Conservation (phyloP, 331 rosid species). For the Dryas integrifolia region DNA sequence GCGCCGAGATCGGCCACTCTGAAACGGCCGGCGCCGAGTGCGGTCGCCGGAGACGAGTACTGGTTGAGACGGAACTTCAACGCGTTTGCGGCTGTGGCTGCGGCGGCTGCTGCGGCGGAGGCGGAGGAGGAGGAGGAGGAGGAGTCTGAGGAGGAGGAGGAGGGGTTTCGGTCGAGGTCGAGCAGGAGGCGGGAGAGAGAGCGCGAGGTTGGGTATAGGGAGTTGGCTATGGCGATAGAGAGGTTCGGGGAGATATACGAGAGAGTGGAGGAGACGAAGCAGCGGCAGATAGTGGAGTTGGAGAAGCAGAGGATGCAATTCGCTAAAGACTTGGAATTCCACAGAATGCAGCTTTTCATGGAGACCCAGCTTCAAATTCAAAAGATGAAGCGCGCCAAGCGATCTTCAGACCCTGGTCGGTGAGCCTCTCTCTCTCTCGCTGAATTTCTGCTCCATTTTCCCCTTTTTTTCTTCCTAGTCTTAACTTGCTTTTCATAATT, state of each 20-base stretch:
- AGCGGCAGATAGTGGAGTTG: constrained; percentile 60
- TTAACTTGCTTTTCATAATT: not conserved
- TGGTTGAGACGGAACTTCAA: constrained; percentile 40
- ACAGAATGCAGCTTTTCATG: constrained; percentile 59
- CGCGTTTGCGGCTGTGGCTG: constrained; percentile 41
- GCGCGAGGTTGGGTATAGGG: constrained; percentile 34
- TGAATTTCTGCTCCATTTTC: not conserved
- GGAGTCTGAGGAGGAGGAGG: constrained; percentile 35
- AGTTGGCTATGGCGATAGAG: constrained; percentile 49
- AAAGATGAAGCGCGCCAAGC: constrained; percentile 49
- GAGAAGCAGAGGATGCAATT: constrained; percentile 73
- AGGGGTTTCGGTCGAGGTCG: constrained; percentile 11
- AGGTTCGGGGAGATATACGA: constrained; percentile 51
- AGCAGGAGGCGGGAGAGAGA: constrained; percentile 30
- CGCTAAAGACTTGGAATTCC: constrained; percentile 63
- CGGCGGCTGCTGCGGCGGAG: constrained; percentile 36
- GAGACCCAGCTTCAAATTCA: constrained; percentile 65
- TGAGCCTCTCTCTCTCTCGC: constrained; percentile 24
- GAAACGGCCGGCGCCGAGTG: constrained; percentile 39
- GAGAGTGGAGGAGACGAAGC: constrained; percentile 61
- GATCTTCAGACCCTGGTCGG: constrained; percentile 41
- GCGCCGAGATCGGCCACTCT: constrained; percentile 55
- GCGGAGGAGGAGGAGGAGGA: constrained; percentile 30
- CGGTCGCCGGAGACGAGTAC: constrained; percentile 13
- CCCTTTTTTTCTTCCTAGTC: not conserved